Base-by-base conservation (phyloP, 2,329 filamentous ascomycete genomes). In the Diaporthe citri region DNA sequence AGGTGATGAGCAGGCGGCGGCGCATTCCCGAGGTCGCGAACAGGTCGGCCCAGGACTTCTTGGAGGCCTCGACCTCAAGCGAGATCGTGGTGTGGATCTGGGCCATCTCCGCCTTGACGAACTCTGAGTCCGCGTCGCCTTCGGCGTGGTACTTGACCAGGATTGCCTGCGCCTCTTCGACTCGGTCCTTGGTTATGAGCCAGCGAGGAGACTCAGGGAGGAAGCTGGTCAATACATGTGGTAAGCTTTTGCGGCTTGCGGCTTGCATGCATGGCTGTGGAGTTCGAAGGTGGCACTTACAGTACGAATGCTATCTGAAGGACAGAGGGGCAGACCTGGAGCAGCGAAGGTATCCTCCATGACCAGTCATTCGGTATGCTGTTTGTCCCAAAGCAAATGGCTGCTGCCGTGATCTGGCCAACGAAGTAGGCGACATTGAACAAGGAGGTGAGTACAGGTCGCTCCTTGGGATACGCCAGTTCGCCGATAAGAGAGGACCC, bases 401-500 rank as follows among this genome's bases (percentile, higher is more conserved):
- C 85, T 1, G 88, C 87, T 0, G 88, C 86, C 2, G 84, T 78
- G 59, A 90, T 90, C 46, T 85, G 82, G 41, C 89, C 89, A 74
- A 90, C 82, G 76, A 89, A 91, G 80, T 89, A 90, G 1, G 87
- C 89, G 1, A 89, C 87, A 78, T 91, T 91, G 82, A 91, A 91
- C 1, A 91, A 82, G 9, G 88, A 90, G 0, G 88, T 91, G 71
- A 92, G 78, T n/a, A 89, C 84, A 0, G 90, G 85, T 76, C 90
- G 88, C 80, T 92, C 90, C 79, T 90, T 91, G 3, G 90, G 90
- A 78, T 92, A 88, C 1, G 86, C 89, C 36, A 92, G 83, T 79
- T 92, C 90, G 81, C 89, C 90, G 39, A 92, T 89, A 67, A 92
- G 82, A 46, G 88, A 86, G 1, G 90, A 88, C 6, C 88, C 90